phyloP scores from a whole-genome alignment of 2,329 filamentous ascomycete genomes.

The Fusarium dlaminii region DNA sequence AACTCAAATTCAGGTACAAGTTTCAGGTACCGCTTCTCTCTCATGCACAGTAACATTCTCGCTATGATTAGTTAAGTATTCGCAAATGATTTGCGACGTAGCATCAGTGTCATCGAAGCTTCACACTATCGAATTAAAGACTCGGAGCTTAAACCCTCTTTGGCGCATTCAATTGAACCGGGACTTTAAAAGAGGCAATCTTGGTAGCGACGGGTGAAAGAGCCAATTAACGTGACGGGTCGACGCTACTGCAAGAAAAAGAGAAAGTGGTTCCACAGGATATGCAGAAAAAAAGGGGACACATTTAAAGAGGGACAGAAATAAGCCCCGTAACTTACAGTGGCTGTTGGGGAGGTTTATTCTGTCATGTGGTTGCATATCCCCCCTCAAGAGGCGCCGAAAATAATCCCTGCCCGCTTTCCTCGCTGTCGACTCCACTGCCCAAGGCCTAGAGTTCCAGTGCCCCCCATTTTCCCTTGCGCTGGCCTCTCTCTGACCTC shows the following conservation, averaged over 20 bases:
- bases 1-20: neutral
- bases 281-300: constrained; percentile 17
- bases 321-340: neutral
- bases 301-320: neutral
- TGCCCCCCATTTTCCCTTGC: constrained; percentile 12
- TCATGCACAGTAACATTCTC: neutral
- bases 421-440: constrained; percentile 15
- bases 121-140: constrained; percentile 3
- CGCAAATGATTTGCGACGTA: neutral
- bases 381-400: neutral
- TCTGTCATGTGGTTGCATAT: neutral
- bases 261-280: neutral
- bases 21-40: neutral
- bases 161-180: neutral
- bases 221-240: constrained; percentile 11
- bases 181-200: constrained; percentile 11
- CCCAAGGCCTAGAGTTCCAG: neutral
- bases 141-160: constrained; percentile 4
- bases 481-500: constrained; percentile 14
- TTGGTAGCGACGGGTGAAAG: neutral
- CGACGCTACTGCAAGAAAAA: constrained; percentile 1
- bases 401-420: neutral
- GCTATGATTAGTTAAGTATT: neutral
- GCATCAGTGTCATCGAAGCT: neutral
- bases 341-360: accelerated